Conservation (phyloP, 768 basidiomycete genomes). For the Pleurotus citrinopileatus region DNA sequence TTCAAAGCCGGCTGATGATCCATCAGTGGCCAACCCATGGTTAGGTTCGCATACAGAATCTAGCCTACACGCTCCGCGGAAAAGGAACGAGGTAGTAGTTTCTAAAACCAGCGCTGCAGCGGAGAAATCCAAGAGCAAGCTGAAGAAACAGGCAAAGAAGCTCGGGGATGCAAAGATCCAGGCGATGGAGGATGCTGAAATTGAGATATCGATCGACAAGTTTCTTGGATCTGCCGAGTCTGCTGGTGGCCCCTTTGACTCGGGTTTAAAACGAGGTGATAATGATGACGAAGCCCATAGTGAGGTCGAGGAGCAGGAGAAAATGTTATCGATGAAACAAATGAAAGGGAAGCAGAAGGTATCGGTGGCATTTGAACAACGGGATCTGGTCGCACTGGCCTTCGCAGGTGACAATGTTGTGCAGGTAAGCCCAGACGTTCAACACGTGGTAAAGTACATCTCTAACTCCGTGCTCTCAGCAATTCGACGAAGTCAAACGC, state of each 20-base stretch:
- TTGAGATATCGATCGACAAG: slow-evolving; percentile 71
- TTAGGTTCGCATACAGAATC: slow-evolving; percentile 71
- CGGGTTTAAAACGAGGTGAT: slow-evolving; percentile 34
- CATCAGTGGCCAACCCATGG: slow-evolving; percentile 71
- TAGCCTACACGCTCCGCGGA: slow-evolving; percentile 52
- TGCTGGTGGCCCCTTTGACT: slow-evolving; percentile 40
- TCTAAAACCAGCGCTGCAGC: slow-evolving; percentile 59
- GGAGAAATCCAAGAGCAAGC: slow-evolving; percentile 70
- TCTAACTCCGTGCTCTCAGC: slow-evolving; percentile 38
- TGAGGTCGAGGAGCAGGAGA: slow-evolving; percentile 72
- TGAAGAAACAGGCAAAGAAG: slow-evolving; percentile 65
- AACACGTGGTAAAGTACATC: background rate
- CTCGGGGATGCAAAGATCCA: slow-evolving; percentile 54
- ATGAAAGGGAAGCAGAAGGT: slow-evolving; percentile 45
- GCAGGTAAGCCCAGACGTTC: slow-evolving; percentile 47
- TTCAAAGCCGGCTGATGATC: slow-evolving; percentile 14
- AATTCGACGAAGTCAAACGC: slow-evolving; percentile 83
- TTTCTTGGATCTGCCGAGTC: slow-evolving; percentile 34
- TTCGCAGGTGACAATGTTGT: slow-evolving; percentile 98
- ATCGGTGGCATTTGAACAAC: slow-evolving; percentile 77
- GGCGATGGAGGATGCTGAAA: slow-evolving; percentile 67
- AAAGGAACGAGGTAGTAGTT: slow-evolving; percentile 71
- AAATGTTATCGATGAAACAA: slow-evolving; percentile 32
- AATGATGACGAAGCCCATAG: slow-evolving; percentile 57
- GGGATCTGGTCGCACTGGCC: slow-evolving; percentile 89